A percentile compares a stretch with the other conserved stretches of the same genome.
Conservation (phyloP, 768 basidiomycete genomes). For the Boletellus ananiceps region DNA sequence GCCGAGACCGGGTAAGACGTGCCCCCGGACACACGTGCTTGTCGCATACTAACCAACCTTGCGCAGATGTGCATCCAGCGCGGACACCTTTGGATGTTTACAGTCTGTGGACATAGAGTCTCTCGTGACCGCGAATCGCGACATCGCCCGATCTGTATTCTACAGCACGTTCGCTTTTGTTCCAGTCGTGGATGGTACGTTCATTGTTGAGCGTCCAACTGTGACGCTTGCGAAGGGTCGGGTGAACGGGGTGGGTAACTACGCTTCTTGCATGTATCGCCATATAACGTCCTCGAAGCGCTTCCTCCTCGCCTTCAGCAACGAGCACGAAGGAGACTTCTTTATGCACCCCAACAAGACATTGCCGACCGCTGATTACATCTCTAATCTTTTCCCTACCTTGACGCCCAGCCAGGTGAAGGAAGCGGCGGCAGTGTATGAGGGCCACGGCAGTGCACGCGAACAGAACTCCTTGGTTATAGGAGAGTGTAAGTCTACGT, state of each 20-base stretch:
- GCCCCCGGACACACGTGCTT: not conserved
- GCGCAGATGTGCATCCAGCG: conserved; percentile 31
- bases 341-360: conserved; percentile 28
- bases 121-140: conserved; percentile 33
- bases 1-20: conserved; percentile 11
- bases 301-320: conserved; percentile 22
- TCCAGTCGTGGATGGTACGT: conserved; percentile 46
- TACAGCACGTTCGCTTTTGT: conserved; percentile 38
- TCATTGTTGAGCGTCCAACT: conserved; percentile 41
- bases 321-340: conserved; percentile 30
- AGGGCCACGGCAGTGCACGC: conserved; percentile 26
- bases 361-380: conserved; percentile 13
- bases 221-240: conserved; percentile 34
- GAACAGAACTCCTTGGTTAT: conserved; percentile 34
- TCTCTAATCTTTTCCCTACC: conserved; percentile 40
- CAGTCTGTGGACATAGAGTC: conserved; percentile 29
- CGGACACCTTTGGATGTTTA: conserved; percentile 38
- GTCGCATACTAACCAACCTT: not conserved
- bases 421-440: conserved; percentile 28
- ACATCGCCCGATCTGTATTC: conserved; percentile 32
- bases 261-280: not conserved
- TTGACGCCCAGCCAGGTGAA: conserved; percentile 25
- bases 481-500: conserved; percentile 35
- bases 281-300: conserved; percentile 16
- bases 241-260: conserved; percentile 40